Evolutionary conservation across 495 filamentous ascomycete genomes (phyloP), one percentile per base, ranked within the genome.

Genomic region (Symbiotaphrina buchneri): DNA sequence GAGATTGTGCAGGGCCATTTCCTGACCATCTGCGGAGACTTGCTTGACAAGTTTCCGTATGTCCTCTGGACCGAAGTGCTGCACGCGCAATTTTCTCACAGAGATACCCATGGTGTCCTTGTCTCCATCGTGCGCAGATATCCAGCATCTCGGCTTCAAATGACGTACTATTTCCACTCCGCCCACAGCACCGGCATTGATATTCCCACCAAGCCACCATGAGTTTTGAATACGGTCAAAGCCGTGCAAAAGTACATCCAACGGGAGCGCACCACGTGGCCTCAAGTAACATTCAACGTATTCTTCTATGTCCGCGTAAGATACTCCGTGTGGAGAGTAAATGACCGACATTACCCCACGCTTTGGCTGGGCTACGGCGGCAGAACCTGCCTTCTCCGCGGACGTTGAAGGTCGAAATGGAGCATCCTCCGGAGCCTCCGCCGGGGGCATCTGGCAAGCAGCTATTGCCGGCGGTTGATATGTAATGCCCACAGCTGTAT

Each of bases 401-500:
- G 28, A 23, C n/a, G 24, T 15, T 11, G 30, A 18, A 10, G 11
- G 18, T 14, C 26, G 19, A 5, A 18, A 32, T 8, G 33, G 30
- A 21, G 33, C 26, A 2, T 16, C 11, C 14, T 14, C 24, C 7
- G 27, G 30, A 10, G 10, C 17, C 10, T 8, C 10, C 7, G 3
- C 16, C 16, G 8, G n/a, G 27, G 26, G 18, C 27, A 19, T 24
- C n/a, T 35, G 18, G 31, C 31, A 34, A 22, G n/a, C 21, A 27
- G 35, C 22, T 25, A 23, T 22, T 39, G 32, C 28, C 7, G 68
- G 68, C 15, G 72, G 56, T 15, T 61, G 56, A 42, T 79, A 79
- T 1, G 71, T 80, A 18, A 80, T 74, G 21, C 68, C 71, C 27
- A 80, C 56, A 4, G 72, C 74, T 6, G 59, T 62, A 41, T 78